Base-by-base conservation (phyloP, 2,329 filamentous ascomycete species). In the Aureobasidium sp. region DNA sequence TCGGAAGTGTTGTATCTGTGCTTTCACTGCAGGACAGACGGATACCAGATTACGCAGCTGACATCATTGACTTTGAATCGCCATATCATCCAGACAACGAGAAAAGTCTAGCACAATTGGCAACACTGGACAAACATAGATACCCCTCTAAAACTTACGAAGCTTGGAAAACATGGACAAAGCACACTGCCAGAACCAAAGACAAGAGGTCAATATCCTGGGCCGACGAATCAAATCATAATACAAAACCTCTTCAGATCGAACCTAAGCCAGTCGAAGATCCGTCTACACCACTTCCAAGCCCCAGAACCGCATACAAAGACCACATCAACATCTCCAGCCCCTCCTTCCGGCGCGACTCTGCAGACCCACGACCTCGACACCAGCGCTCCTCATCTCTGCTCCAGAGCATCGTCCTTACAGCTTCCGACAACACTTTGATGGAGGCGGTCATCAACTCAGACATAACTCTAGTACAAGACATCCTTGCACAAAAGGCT, bases 131-230 rank as follows among this genome's bases (percentile, higher is more conserved):
- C 7, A 12, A 5, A 25, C n/a, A 68, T 39, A 66, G 72, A 58
- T 74, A 74, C 67, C 66, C 67, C 20, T 73, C 71, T 61, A 64
- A 59, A 61, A 71, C 68, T 0, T 68, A 62, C 42, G 68, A 73
- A 63, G 67, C 57, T 5, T 71, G 66, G 56, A 55, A 55, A 20
- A 29, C 34, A 12, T 62, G 59, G 51, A 42, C 34, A 3, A 55
- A 22, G 12, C 20, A 29, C 1, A 15, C 22, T 3, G 34, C 15
- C 9, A n/a, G 9, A 12, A 8, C 36, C 4, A 25, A 29, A 20
- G 22, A 55, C 22, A 25, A 15, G 3, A 55, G 44, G 11, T 12
- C 52, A 2, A 56, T 56, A 34, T 34, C 39, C 6, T 56, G 52
- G 52, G 39, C 27, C 0, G 27, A 31, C 1, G 39, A 37, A 17